A percentile compares a stretch with the other conserved stretches of the same genome.
Evolutionary conservation across 352 stramenopile species (phyloP).

Genomic region (Nothophytophthora sp.): DNA sequence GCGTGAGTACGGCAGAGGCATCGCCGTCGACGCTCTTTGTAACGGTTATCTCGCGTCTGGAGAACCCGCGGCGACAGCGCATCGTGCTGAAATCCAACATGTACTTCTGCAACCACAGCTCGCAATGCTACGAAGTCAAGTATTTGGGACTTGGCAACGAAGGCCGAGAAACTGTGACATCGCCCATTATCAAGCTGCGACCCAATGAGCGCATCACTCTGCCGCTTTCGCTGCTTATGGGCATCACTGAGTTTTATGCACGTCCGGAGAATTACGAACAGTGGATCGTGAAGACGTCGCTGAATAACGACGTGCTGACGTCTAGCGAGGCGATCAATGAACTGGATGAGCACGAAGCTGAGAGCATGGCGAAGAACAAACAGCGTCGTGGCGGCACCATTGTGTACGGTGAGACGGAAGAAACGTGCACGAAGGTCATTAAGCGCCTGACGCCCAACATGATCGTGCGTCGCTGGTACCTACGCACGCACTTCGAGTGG

Average conservation of each 20-base stretch:
- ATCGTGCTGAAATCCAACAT: slow-evolving; percentile 83
- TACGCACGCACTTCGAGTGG: slow-evolving; percentile 81
- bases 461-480: slow-evolving; percentile 71
- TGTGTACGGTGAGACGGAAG: slow-evolving; percentile 74
- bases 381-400: slow-evolving; percentile 68
- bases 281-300: slow-evolving; percentile 72
- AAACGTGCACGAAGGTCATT: slow-evolving; percentile 72
- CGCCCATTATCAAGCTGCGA: slow-evolving; percentile 55
- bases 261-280: slow-evolving; percentile 63
- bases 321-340: slow-evolving; percentile 56
- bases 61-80: slow-evolving; percentile 60
- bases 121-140: slow-evolving; percentile 72
- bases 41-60: slow-evolving; percentile 66
- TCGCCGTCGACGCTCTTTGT: slow-evolving; percentile 59
- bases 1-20: slow-evolving; percentile 38
- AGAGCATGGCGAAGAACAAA: slow-evolving; percentile 46
- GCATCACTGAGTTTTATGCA: slow-evolving; percentile 82
- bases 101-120: slow-evolving; percentile 82
- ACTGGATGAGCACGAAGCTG: slow-evolving; percentile 55
- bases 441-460: slow-evolving; percentile 77
- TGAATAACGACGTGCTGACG: slow-evolving; percentile 81
- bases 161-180: slow-evolving; percentile 48
- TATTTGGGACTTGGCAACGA: slow-evolving; percentile 63
- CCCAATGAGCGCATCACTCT: slow-evolving; percentile 70
- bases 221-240: slow-evolving; percentile 73